phyloP scores from a whole-genome alignment of 805 yeast species.

The Saccharomycopsis fermentans region DNA sequence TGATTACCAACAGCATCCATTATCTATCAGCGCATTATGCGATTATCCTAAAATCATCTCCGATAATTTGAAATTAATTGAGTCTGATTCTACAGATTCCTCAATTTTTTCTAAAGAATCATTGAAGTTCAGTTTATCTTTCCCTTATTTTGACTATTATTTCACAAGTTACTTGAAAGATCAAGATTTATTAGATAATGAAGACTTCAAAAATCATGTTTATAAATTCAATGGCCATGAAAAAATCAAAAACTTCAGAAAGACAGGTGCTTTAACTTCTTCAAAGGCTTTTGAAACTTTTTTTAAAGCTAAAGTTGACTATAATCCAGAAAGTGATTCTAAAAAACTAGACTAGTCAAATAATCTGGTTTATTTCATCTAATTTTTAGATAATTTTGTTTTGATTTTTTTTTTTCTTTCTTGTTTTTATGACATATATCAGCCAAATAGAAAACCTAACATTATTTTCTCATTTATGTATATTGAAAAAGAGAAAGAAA shows the following conservation, averaged over 20 bases:
- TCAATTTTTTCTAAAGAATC: not conserved
- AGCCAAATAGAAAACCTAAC: too few relatives aligned
- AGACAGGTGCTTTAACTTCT: conserved; percentile 34
- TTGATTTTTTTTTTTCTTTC: too few relatives aligned
- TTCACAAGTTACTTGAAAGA: conserved; percentile 10
- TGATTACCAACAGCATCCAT: conserved; percentile 3
- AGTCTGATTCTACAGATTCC: not conserved
- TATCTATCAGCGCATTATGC: conserved; percentile 25
- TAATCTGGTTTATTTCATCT: not conserved
- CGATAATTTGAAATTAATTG: not conserved
- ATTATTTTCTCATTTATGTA: too few relatives aligned
- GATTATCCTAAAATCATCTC: conserved; percentile 22
- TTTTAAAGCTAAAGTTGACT: not conserved
- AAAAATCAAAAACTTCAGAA: conserved; percentile 52
- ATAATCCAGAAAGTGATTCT: not conserved
- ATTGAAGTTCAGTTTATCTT: conserved; percentile 41
- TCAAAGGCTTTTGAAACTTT: not conserved
- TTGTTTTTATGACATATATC: too few relatives aligned
- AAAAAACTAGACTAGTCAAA: not conserved
- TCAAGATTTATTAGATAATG: conserved; percentile 34
- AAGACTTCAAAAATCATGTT: conserved; percentile 27
- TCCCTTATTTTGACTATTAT: conserved; percentile 37
- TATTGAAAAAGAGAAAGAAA: too few relatives aligned
- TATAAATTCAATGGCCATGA: conserved; percentile 28
- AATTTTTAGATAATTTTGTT: not conserved